phyloP scores from a whole-genome alignment of 1,284 basidiomycete species.

The Austropuccinia psidii region DNA sequence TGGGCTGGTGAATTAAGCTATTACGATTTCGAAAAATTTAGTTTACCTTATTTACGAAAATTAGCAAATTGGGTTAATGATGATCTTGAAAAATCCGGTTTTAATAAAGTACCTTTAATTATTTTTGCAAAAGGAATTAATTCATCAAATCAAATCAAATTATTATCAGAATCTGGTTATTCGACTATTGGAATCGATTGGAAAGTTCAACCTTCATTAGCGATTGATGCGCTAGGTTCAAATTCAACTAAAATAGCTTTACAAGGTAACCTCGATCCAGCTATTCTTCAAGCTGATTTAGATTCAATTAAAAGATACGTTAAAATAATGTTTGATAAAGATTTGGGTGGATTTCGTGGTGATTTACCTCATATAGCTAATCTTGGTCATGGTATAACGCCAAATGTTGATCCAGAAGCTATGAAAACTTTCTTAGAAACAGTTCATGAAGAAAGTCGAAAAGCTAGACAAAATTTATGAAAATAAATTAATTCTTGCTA shows the following conservation, averaged over 20 bases:
- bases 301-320: slow-evolving; percentile 82
- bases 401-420: slow-evolving; percentile 27
- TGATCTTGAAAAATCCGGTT: background rate
- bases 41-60: slow-evolving; percentile 59
- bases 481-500: background rate
- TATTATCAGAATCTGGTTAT: slow-evolving; percentile 38
- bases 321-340: slow-evolving; percentile 69
- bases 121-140: slow-evolving; percentile 84
- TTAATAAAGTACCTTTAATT: slow-evolving; percentile 58
- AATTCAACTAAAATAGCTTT: slow-evolving; percentile 57
- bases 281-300: slow-evolving; percentile 72
- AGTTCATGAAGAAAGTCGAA: slow-evolving; percentile 31
- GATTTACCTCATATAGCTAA: slow-evolving; percentile 62
- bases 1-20: slow-evolving; percentile 84
- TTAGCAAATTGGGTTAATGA: slow-evolving; percentile 52
- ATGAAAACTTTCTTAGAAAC: slow-evolving; percentile 26
- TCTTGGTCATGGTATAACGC: slow-evolving; percentile 79
- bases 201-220: slow-evolving; percentile 67
- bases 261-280: slow-evolving; percentile 84
- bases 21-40: slow-evolving; percentile 69
- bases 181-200: slow-evolving; percentile 72
- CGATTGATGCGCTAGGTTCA: slow-evolving; percentile 56
- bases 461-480: background rate
- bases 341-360: slow-evolving; percentile 52
- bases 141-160: slow-evolving; percentile 16